phyloP scores from a whole-genome alignment of 2,329 filamentous ascomycete species.

The Cercospora sp. region DNA sequence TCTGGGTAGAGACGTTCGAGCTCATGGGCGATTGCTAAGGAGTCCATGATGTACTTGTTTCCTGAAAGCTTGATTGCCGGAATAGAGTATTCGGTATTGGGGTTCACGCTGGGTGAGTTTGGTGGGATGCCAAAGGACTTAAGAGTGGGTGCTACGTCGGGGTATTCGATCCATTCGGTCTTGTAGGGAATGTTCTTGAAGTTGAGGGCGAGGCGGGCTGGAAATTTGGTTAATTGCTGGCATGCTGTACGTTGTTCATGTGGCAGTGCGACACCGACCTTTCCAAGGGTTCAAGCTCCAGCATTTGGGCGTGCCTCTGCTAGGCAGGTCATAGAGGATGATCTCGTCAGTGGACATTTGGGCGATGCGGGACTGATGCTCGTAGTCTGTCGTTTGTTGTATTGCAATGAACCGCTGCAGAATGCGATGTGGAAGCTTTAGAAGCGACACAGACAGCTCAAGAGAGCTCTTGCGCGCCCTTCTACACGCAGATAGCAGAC shows the following conservation, averaged over 20 bases:
- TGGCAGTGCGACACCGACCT: conserved; percentile 48
- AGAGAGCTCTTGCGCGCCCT: background rate
- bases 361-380: conserved; percentile 4
- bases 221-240: conserved; percentile 13
- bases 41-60: conserved; percentile 65
- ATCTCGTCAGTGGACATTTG: conserved; percentile 43
- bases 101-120: conserved; percentile 42
- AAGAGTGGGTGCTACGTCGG: conserved; percentile 59
- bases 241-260: background rate
- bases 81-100: conserved; percentile 49
- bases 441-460: background rate
- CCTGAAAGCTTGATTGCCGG: conserved; percentile 59
- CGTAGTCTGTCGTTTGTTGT: background rate
- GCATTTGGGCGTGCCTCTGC: conserved; percentile 48
- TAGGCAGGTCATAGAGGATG: conserved; percentile 64
- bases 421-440: background rate
- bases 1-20: conserved; percentile 62
- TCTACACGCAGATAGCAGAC: background rate
- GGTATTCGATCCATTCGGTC: conserved; percentile 70
- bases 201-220: conserved; percentile 66
- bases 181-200: conserved; percentile 67
- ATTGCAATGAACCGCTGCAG: background rate
- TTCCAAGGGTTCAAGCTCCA: conserved; percentile 76
- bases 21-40: conserved; percentile 57
- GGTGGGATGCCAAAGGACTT: conserved; percentile 54